phyloP scores from a whole-genome alignment of 495 filamentous ascomycete species.

The Aspergillus taichungensis region DNA sequence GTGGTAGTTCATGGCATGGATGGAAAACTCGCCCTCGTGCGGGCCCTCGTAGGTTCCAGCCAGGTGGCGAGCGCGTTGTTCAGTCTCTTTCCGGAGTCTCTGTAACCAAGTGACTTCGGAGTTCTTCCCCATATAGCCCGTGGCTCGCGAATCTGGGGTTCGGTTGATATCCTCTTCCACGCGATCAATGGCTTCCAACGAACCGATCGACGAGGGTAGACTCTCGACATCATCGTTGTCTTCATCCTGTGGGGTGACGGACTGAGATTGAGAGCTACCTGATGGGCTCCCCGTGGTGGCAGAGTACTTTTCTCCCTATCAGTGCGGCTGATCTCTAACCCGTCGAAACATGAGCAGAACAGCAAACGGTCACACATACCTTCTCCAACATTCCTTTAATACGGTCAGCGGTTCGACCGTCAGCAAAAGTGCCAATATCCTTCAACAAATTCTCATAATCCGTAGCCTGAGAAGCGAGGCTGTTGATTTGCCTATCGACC shows the following conservation, averaged over 20 bases:
- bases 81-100: slow-evolving; percentile 29
- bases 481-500: slow-evolving; percentile 29
- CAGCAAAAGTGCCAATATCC: slow-evolving; percentile 28
- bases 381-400: slow-evolving; percentile 35
- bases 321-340: not conserved
- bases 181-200: slow-evolving; percentile 49
- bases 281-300: slow-evolving; percentile 18
- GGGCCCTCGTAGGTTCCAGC: slow-evolving; percentile 24
- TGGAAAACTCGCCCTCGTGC: slow-evolving; percentile 21
- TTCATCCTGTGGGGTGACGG: slow-evolving; percentile 26
- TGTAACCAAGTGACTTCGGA: slow-evolving; percentile 59
- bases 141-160: slow-evolving; percentile 39
- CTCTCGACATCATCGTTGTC: slow-evolving; percentile 19
- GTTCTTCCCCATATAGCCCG: slow-evolving; percentile 57
- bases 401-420: slow-evolving; percentile 22
- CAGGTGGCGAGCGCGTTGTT: slow-evolving; percentile 24
- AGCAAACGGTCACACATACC: slow-evolving; percentile 14
- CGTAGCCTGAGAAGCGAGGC: slow-evolving; percentile 35
- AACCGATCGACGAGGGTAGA: slow-evolving; percentile 48
- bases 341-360: not conserved
- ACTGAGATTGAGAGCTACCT: slow-evolving; percentile 23
- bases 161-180: slow-evolving; percentile 54
- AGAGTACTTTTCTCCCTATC: slow-evolving; percentile 6
- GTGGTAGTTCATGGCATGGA: slow-evolving; percentile 47
- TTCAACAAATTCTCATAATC: slow-evolving; percentile 43